phyloP scores from a whole-genome alignment of 768 basidiomycete genomes.

The Pleurotus citrinopileatus region DNA sequence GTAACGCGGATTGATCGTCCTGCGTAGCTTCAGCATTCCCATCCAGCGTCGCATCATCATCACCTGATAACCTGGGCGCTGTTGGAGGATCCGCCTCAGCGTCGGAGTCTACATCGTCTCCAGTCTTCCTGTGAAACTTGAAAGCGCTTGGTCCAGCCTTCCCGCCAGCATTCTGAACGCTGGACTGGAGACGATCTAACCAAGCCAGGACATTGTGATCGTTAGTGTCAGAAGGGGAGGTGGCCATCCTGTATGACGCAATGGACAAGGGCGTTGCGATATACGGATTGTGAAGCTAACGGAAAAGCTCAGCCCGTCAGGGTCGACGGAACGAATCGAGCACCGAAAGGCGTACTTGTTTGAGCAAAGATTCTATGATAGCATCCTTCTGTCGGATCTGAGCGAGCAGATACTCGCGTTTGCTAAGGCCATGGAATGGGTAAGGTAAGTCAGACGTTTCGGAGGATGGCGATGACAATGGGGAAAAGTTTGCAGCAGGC shows the following conservation, averaged over 20 bases:
- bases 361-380: constrained; percentile 81
- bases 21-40: constrained; percentile 25
- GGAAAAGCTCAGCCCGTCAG: not conserved
- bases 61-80: not conserved
- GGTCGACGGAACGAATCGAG: not conserved
- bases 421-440: constrained; percentile 47
- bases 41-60: constrained; percentile 27
- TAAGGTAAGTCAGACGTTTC: constrained; percentile 37
- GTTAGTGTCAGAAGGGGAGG: constrained; percentile 69
- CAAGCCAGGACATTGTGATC: constrained; percentile 71
- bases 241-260: constrained; percentile 75
- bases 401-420: constrained; percentile 82
- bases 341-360: constrained; percentile 60
- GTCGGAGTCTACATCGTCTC: constrained; percentile 41
- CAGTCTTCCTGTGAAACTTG: constrained; percentile 34
- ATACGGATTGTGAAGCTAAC: constrained; percentile 79
- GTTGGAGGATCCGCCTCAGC: constrained; percentile 29
- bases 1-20: constrained; percentile 46
- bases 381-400: constrained; percentile 87
- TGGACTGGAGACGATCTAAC: constrained; percentile 68
- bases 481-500: constrained; percentile 20
- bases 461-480: constrained; percentile 25
- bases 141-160: constrained; percentile 42
- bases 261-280: constrained; percentile 76
- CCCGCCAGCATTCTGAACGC: constrained; percentile 48